Conservation (phyloP, 2,329 filamentous ascomycete genomes). For the Fusarium fracticaudum region DNA sequence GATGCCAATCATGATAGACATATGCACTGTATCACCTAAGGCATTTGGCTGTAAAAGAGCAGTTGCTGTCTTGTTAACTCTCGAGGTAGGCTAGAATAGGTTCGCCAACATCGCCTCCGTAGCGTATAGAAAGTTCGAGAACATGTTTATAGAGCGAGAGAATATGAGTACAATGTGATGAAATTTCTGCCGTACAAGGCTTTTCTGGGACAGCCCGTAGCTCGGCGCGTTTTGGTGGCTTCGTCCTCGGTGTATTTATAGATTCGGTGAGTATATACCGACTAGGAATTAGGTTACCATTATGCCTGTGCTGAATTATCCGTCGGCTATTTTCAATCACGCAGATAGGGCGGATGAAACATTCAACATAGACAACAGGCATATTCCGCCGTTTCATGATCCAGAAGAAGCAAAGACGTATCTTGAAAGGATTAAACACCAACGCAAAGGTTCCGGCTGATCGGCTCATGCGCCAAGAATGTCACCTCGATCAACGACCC, state of each 20-base stretch:
- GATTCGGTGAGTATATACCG: neutral
- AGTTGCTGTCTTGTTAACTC: neutral
- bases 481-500: neutral
- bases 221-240: neutral
- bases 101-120: fast-evolving
- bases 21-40: neutral
- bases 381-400: neutral
- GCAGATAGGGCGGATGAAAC: neutral
- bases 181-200: neutral
- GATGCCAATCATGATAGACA: neutral
- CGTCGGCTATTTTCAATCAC: neutral
- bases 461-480: conserved; percentile 1
- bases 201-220: no score
- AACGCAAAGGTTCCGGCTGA: neutral
- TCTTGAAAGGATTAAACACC: neutral
- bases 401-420: neutral
- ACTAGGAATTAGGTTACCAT: neutral
- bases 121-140: neutral
- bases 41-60: no score
- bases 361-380: neutral
- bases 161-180: neutral
- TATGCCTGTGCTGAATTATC: neutral
- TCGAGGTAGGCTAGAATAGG: neutral
- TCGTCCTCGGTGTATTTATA: neutral
- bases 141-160: neutral